Percentiles rank a stretch among this genome's conserved stretches.
Evolutionary conservation across 768 basidiomycete genomes (phyloP).

Genomic region (Trametes villosa): DNA sequence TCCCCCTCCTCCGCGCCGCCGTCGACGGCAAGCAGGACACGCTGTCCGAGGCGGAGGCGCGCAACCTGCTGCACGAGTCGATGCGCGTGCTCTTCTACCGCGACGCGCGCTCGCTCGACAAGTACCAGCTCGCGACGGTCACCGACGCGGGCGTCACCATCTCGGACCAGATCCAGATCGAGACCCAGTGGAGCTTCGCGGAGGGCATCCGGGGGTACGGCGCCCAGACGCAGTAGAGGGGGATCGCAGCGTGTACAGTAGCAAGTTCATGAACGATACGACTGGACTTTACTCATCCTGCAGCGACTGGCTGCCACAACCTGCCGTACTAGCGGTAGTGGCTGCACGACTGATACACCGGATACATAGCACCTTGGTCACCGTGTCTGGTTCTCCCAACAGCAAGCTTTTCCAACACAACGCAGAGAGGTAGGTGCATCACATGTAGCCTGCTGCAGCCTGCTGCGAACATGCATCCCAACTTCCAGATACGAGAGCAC

Average conservation of each 20-base stretch:
- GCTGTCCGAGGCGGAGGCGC: constrained; percentile 80
- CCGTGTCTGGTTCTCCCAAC: too few species aligned
- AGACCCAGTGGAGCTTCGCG: constrained; percentile 91
- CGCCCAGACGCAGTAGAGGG: constrained; percentile 77
- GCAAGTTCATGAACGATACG: not conserved
- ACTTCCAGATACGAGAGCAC: too few species aligned
- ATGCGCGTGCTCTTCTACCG: constrained; percentile 97
- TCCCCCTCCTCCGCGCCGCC: constrained; percentile 87
- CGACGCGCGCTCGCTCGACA: constrained; percentile 94
- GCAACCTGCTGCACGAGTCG: constrained; percentile 76
- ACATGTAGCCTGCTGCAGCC: too few species aligned
- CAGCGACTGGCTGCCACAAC: not conserved
- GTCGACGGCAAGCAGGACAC: constrained; percentile 81
- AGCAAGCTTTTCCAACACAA: too few species aligned
- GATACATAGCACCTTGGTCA: too few species aligned
- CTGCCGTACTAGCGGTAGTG: too few species aligned
- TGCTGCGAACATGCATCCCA: too few species aligned
- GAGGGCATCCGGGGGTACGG: constrained; percentile 93
- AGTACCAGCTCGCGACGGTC: constrained; percentile 97
- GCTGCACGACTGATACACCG: too few species aligned
- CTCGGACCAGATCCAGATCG: constrained; percentile 73
- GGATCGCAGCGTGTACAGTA: not conserved
- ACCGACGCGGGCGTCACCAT: constrained; percentile 77
- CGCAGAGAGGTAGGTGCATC: too few species aligned
- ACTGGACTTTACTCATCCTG: not conserved